Percentiles rank a stretch among this genome's conserved stretches.
Conservation (phyloP, 805 yeast genomes). For the Candida vartiovaarae region DNA sequence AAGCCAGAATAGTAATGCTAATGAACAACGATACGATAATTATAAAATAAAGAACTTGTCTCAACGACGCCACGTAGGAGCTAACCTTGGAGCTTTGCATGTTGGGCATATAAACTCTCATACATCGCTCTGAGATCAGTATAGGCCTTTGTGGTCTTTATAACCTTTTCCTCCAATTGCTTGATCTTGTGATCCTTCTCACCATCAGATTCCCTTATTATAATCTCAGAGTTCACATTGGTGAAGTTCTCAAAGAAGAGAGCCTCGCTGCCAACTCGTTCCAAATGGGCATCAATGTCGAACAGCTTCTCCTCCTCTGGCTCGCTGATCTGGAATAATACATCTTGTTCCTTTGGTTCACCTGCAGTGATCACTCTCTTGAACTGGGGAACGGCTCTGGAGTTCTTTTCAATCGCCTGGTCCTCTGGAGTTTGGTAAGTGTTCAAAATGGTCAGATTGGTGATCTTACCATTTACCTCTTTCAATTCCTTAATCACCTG, state of each 20-base stretch:
- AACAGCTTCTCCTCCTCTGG: constrained; percentile 20
- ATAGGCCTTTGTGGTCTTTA: constrained; percentile 51
- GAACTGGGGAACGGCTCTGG: constrained; percentile 47
- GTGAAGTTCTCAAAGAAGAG: constrained; percentile 40
- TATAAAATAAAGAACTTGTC: neutral
- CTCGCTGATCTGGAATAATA: constrained; percentile 28
- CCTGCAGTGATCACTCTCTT: constrained; percentile 50
- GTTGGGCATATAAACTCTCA: constrained; percentile 49
- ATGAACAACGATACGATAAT: neutral
- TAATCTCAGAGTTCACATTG: constrained; percentile 32
- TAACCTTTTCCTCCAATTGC: constrained; percentile 39
- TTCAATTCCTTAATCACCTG: constrained; percentile 58
- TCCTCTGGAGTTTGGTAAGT: constrained; percentile 7
- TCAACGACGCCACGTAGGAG: neutral
- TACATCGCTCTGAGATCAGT: constrained; percentile 50
- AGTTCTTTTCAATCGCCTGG: constrained; percentile 15
- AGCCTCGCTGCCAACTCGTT: constrained; percentile 43
- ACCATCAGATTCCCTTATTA: constrained; percentile 10
- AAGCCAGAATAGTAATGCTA: neutral
- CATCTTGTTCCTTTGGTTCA: constrained; percentile 36
- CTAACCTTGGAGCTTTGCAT: constrained; percentile 14
- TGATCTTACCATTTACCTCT: constrained; percentile 15
- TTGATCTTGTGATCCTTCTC: constrained; percentile 25
- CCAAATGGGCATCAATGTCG: constrained; percentile 44
- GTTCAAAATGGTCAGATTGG: constrained; percentile 14